Percentiles rank a stretch among this genome's conserved stretches.
Evolutionary conservation across 2,329 filamentous ascomycete species (phyloP).

Genomic region (Achaetomium macrosporum): DNA sequence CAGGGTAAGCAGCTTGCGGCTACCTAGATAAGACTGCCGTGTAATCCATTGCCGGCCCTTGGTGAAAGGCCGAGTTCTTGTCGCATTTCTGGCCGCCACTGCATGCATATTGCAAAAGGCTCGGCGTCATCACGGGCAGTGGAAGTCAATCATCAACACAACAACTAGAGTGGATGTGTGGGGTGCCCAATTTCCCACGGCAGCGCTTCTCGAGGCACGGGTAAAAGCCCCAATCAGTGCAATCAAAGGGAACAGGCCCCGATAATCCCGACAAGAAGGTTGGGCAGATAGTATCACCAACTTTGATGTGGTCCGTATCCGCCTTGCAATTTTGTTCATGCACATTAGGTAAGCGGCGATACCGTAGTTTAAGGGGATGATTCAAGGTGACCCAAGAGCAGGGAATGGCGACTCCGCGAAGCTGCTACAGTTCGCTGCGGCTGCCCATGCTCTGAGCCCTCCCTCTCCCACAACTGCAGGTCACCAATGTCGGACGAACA

Average conservation of each 20-base stretch:
- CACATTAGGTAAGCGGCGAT: too few species aligned
- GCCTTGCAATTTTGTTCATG: too few species aligned
- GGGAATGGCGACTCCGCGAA: too few species aligned
- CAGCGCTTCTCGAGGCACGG: constrained; percentile 22
- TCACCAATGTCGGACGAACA: too few species aligned
- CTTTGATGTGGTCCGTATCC: background rate
- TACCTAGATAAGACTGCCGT: constrained; percentile 9
- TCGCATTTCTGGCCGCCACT: constrained; percentile 12
- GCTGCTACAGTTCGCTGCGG: too few species aligned
- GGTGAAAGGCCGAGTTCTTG: constrained; percentile 16
- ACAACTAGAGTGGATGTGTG: constrained; percentile 15
- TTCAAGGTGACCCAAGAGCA: too few species aligned
- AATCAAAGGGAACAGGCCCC: constrained; percentile 18
- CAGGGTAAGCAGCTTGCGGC: too few species aligned
- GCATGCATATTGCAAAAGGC: constrained; percentile 14
- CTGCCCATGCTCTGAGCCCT: too few species aligned
- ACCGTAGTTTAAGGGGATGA: too few species aligned
- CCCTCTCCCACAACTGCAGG: too few species aligned
- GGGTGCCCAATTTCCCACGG: constrained; percentile 18
- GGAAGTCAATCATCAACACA: background rate
- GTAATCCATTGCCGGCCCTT: background rate
- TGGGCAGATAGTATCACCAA: background rate
- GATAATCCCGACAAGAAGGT: constrained; percentile 17
- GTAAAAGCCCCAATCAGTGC: constrained; percentile 23
- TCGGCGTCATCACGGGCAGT: constrained; percentile 19